Evolutionary conservation across 345 rosid genomes (phyloP).

Genomic region (Rhodamnia argentea): DNA sequence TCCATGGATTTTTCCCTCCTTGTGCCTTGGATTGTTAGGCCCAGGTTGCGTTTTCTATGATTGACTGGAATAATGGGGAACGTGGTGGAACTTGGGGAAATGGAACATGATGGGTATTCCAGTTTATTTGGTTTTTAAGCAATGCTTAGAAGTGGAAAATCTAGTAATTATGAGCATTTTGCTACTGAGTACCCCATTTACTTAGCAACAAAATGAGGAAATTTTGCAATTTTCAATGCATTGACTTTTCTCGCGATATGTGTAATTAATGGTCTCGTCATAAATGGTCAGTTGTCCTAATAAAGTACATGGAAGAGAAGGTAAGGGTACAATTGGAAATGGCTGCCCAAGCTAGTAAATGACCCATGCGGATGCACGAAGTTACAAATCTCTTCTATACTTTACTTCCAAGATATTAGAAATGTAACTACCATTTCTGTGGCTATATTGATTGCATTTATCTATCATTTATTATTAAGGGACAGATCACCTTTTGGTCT

Average conservation of each 20-base stretch:
- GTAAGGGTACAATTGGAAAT: neutral
- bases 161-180: neutral
- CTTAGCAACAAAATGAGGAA: neutral
- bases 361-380: neutral
- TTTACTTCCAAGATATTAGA: neutral
- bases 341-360: neutral
- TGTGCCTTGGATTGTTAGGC: neutral
- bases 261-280: neutral
- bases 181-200: neutral
- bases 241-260: neutral
- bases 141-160: neutral
- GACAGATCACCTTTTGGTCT: neutral
- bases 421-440: neutral
- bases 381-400: neutral
- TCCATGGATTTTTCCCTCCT: neutral
- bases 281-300: neutral
- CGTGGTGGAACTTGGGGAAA: neutral
- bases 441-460: neutral
- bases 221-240: neutral
- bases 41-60: neutral
- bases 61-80: neutral
- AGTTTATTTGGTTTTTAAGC: neutral
- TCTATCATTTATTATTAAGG: neutral
- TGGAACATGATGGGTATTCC: constrained; percentile 1
- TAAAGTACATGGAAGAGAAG: neutral